Evolutionary conservation across 371 early-diverging fungal genomes (phyloP), one percentile per base, ranked within the genome.

Genomic region (Mortierella sp.): DNA sequence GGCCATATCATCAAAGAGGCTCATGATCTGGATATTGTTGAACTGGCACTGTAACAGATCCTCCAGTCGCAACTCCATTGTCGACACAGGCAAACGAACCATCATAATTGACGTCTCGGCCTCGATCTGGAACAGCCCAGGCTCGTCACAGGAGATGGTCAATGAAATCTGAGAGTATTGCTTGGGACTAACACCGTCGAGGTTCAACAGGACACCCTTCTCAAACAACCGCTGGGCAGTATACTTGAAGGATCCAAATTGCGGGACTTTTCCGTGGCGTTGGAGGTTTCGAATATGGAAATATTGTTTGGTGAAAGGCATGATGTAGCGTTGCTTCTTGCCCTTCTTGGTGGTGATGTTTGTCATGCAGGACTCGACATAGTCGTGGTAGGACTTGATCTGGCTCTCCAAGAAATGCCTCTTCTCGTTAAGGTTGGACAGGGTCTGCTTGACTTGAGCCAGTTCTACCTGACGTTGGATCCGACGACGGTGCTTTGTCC

Each of bases 211-310:
- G 8, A 99, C 97, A 70, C 99, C 99, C 84, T 97, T 96, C 77
- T 97, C 95, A 80, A 96, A 91, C 71, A 99, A 90, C 76, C 96
- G 95, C 77, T 96, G 96, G 16, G 99, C 99, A 24, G 96, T 95
- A 90, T 98, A 99, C 91, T 98, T 99, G 94, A 94, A 99, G 51
- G 98, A 97, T 5, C 99, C 99, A 88, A 98, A 99, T 83, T 95
- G 94, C 5, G 99, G 99, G 68, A 98, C 96, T 38, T 91, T 92
- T 14, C 98, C 99, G 29, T 93, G 80, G 71, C 95, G 95, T 84
- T 97, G 92, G 70, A 99, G 92, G 48, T 95, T 95, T 43, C 94
- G 91, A 80, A 97, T 88, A 87, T 99, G 98, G 91, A 95, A 98
- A 86, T 97, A 98, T 89, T 99, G 99, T 32, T 94, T 91, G 4